phyloP scores from a whole-genome alignment of 164 flowering plant genomes.

The Aristolochia californica region DNA sequence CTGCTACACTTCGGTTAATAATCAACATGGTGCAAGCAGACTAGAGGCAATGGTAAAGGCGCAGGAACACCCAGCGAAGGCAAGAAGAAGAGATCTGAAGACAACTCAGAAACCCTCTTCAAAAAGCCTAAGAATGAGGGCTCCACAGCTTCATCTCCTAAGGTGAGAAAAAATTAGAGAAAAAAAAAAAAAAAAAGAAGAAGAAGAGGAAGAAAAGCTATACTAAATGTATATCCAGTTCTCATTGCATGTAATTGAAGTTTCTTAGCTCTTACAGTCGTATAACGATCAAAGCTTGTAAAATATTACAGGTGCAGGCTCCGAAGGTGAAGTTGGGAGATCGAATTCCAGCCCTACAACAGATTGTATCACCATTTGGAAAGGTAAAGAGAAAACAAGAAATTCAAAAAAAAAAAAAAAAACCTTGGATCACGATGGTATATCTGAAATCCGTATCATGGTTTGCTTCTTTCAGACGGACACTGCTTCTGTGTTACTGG shows the following conservation, averaged over 20 bases:
- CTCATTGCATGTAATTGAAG: no score
- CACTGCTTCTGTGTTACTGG: slow-evolving; percentile 49
- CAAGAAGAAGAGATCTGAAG: slow-evolving; percentile 50
- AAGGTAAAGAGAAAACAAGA: slow-evolving; percentile 30
- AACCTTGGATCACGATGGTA: no score
- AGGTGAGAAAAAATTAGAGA: slow-evolving; percentile 40
- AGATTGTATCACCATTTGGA: slow-evolving; percentile 77
- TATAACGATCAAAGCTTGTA: no score
- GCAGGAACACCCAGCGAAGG: slow-evolving; percentile 26
- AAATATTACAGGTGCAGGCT: slow-evolving; percentile 22
- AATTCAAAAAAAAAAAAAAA: neutral
- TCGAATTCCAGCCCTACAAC: slow-evolving; percentile 59
- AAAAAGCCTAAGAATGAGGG: slow-evolving; percentile 49
- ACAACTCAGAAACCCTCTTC: slow-evolving; percentile 18
- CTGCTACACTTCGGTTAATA: neutral
- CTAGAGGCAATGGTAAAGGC: slow-evolving; percentile 28
- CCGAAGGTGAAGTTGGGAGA: slow-evolving; percentile 60
- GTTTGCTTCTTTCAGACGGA: neutral
- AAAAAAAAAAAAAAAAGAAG: neutral
- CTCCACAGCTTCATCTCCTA: slow-evolving; percentile 30
- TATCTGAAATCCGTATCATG: neutral
- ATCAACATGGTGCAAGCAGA: slow-evolving; percentile 12
- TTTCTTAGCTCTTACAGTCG: no score
- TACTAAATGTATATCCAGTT: no score
- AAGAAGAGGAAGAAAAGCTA: no score